Conservation (phyloP, 192 early-diverging fungal species). For the Coemansia umbellata region DNA sequence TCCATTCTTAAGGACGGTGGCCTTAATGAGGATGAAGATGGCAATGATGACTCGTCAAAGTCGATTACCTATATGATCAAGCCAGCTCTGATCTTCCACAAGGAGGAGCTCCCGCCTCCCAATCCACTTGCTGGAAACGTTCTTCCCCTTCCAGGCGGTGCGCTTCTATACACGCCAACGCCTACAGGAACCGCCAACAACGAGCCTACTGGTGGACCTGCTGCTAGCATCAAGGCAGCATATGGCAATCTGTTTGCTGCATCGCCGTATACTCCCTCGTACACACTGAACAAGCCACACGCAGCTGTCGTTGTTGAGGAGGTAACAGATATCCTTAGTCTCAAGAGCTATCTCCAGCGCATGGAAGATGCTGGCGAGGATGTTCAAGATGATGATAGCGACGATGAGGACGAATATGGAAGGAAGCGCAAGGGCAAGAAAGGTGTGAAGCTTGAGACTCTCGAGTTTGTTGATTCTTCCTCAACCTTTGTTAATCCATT, state of each 20-base stretch:
- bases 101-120: conserved; percentile 45
- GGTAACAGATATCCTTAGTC: conserved; percentile 35
- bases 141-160: conserved; percentile 38
- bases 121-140: conserved; percentile 44
- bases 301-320: conserved; percentile 46
- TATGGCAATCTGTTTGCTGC: conserved; percentile 45
- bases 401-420: conserved; percentile 40
- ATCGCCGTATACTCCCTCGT: conserved; percentile 42
- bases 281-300: conserved; percentile 47
- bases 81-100: conserved; percentile 49
- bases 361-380: conserved; percentile 39
- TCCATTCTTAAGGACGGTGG: conserved; percentile 47
- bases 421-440: conserved; percentile 32
- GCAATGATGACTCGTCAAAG: conserved; percentile 28
- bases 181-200: conserved; percentile 20
- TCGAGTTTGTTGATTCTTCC: conserved; percentile 42
- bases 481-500: conserved; percentile 42
- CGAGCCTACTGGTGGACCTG: conserved; percentile 30
- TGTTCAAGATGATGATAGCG: conserved; percentile 11
- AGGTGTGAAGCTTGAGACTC: conserved; percentile 22
- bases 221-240: conserved; percentile 45
- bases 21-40: conserved; percentile 36
- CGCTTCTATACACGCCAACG: conserved; percentile 45
- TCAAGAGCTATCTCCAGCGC: conserved; percentile 43
- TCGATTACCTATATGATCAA: conserved; percentile 43